Evolutionary conservation across 176 grass and related monocot genomes (phyloP), one percentile per base, ranked within the genome.

Genomic region (Triticum monococcum): DNA sequence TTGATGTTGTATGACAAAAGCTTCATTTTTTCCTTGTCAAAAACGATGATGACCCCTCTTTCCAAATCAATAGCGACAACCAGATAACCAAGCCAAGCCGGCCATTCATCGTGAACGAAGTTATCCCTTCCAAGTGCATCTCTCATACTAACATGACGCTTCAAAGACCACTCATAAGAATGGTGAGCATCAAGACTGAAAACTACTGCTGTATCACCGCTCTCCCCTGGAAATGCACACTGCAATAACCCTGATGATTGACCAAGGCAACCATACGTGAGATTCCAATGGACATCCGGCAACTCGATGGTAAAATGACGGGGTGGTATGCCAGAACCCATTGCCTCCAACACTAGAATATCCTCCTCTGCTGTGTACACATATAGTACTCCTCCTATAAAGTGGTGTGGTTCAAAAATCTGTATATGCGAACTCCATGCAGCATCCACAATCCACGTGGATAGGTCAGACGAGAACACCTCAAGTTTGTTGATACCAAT

Each of bases 81-180:
- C 18, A 0, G 5, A 72, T 40, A 40, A 40, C 35, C n/a, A 40
- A 70, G 18, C 33, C 36, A 23, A 12, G 2, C 0, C 4, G 36
- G 3, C 20, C 10, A 5, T 4, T 13, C 0, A 6, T 4, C 0
- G 9, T 5, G 0, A 38, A 71, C 20, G 5, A 38, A 10, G 35
- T 7, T 2, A 12, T 40, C 36, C 35, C 20, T 72, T 72, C 68
- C 35, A 23, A 72, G 12, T 23, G 28, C 13, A 38, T 71, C 68
- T 38, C 18, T 38, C 68, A 38, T 0, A 20, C 35, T n/a, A 71
- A 71, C 1, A n/a, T 1, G 68, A 16, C 37, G 18, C 68, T 71
- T 71, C 68, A 71, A n/a, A n/a, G 33, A 71, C 68, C 33, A 70
- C 18, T 37, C 4, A 20, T 6, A 22, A 36, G 32, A 36, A 70